A percentile compares a stretch with the other conserved stretches of the same genome.
These are phyloP conservation scores for Colletotrichum theobromicola DNA, from an alignment of 2,329 filamentous ascomycete species.

Conservation along the genomic window DNA sequence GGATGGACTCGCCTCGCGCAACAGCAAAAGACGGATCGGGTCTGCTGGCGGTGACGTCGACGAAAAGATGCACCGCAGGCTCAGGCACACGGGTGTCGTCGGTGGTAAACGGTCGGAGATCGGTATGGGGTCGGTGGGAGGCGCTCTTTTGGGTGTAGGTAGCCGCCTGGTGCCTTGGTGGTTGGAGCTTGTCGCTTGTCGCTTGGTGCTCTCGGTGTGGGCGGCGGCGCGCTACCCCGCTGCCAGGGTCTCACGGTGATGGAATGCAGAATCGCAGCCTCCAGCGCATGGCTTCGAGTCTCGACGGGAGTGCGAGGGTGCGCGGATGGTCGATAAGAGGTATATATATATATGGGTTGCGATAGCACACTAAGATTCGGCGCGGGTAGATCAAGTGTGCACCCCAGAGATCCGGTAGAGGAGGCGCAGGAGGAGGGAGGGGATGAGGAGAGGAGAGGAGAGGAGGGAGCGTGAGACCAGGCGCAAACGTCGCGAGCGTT, in stretches of 20 bases:
- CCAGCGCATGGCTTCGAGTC: constrained; percentile 15
- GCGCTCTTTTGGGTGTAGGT: constrained; percentile 18
- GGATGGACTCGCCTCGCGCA: neutral
- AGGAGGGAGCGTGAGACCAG: neutral
- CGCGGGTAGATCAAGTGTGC: neutral
- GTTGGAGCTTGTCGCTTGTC: neutral
- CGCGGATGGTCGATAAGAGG: neutral
- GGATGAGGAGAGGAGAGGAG: neutral
- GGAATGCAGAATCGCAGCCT: constrained; percentile 20
- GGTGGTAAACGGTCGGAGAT: constrained; percentile 14
- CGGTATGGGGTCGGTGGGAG: constrained; percentile 13
- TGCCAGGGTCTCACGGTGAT: constrained; percentile 22
- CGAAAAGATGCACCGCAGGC: neutral
- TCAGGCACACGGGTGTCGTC: neutral
- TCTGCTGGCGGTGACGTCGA: constrained; percentile 9
- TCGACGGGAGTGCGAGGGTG: neutral
- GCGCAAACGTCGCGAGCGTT: neutral
- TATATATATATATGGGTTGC: neutral
- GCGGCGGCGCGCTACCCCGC: constrained; percentile 16
- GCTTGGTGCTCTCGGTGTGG: neutral
- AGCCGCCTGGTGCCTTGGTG: neutral
- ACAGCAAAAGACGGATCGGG: neutral
- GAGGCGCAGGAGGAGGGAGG: neutral
- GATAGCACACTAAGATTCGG: neutral
- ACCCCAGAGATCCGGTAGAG: neutral